Evolutionary conservation across 371 early-diverging fungal species (phyloP), one percentile per base, ranked within the genome.

Genomic region (Nematocida minor): DNA sequence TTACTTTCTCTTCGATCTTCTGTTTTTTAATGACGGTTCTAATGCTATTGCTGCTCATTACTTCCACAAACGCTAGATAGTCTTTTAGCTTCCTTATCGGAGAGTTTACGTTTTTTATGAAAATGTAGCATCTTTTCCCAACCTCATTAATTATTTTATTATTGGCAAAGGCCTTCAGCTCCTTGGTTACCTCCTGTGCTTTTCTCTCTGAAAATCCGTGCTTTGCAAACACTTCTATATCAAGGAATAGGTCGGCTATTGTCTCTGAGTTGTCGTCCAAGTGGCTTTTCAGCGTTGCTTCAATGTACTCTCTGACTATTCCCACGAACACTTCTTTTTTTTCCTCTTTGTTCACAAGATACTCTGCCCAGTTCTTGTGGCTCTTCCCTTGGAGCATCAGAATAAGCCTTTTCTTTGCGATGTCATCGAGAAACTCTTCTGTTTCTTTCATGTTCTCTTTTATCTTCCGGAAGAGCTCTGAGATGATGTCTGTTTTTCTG

Each of bases 381-480:
- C 34, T 57, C 27, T 57, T 57, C 38, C 57, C 57, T 22, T 57
- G 57, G 6, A 57, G 57, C 1, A 36, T 34, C 11, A 34, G 34
- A 29, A 38, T 22, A n/a, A 57, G 57, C 57, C 22, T 31, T 36
- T 57, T 57, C 22, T 57, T 57, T 14, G 22, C 14, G 16, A 57
- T 6, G 7, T 48, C 41, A 64, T 74, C 64, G n/a, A 74, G 63
- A 42, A 31, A 34, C 4, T 41, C 14, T 38, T 74, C 77, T 34
- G 44, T n/a, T 32, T 62, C 38, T 29, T 64, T 20, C 32, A 64
- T 0, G 4, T 22, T 29, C 18, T 7, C 57, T 7, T 38, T 11
- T 34, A 57, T 14, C 27, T 22, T 27, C 22, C 27, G 34, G 18
- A 57, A 36, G 0, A 57, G 31, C 1, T 36, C 34, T 31, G 31